A percentile compares a stretch with the other conserved stretches of the same genome.
phyloP scores from a whole-genome alignment of 352 stramenopile genomes.

The Pythium angustatum region DNA sequence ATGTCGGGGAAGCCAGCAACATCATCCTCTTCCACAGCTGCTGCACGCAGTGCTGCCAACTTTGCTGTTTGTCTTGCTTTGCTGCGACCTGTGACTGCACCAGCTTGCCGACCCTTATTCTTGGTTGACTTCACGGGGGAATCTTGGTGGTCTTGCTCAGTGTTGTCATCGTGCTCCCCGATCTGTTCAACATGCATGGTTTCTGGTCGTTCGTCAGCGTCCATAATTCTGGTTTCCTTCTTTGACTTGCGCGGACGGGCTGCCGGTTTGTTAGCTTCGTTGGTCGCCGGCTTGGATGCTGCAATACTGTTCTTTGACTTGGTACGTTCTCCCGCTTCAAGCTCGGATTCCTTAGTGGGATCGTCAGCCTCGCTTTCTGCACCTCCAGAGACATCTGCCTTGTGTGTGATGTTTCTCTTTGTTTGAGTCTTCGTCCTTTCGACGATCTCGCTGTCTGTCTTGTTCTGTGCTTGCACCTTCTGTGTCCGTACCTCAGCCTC shows the following conservation, averaged over 20 bases:
- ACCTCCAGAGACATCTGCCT: not conserved
- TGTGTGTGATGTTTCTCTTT: not conserved
- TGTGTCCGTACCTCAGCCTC: not conserved
- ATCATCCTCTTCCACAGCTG: conserved; percentile 7
- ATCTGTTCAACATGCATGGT: not conserved
- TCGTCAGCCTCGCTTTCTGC: not conserved
- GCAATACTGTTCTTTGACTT: too few relatives aligned
- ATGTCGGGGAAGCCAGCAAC: conserved; percentile 38
- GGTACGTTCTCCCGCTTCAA: too few relatives aligned
- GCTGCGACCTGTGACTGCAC: conserved; percentile 15
- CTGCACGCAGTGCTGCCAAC: conserved; percentile 10
- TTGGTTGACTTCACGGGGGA: not conserved
- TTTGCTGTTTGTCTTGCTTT: conserved; percentile 21
- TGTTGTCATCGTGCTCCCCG: not conserved
- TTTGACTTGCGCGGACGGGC: conserved; percentile 13
- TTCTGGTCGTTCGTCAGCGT: not conserved
- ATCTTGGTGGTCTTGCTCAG: not conserved
- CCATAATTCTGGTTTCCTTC: not conserved
- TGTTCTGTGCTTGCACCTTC: not conserved
- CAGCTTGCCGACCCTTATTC: conserved; percentile 10
- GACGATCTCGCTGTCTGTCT: not conserved
- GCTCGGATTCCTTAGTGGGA: too few relatives aligned
- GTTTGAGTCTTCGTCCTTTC: not conserved
- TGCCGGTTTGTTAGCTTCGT: not conserved
- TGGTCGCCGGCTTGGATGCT: not conserved